Evolutionary conservation across 768 basidiomycete genomes (phyloP), one percentile per base, ranked within the genome.

Genomic region (Mycena albidolilacea): DNA sequence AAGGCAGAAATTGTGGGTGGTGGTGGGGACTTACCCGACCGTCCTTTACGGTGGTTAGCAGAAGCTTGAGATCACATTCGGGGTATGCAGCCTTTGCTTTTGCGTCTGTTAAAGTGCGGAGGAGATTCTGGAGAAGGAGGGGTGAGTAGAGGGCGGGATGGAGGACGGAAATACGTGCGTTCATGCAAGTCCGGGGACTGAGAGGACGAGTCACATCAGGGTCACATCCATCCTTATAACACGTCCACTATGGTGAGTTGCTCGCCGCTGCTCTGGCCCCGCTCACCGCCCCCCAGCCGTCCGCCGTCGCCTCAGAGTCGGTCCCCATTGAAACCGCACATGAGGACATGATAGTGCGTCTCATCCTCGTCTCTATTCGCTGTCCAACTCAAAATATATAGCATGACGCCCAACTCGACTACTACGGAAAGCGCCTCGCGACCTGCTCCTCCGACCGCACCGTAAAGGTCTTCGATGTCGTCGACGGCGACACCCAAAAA

Each of bases 401-500:
- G 97, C 97, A 99, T 81, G 98, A 99, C 81, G 97, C 97, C 21
- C 98, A 99, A 78, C 86, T 99, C 21, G 97, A 99, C 84, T 99
- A 98, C 87, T 98, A 98, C 78, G 97, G 97, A 43, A 96, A 97
- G 82, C 91, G 97, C 54, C 91, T 99, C 5, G 98, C 98, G 7
- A 99, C 98, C 0, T 98, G 97, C 81, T 97, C 96, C 0, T 97
- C 96, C 0, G 98, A 99, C 84, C 89, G 96, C 65, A 97, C 96
- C 0, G 93, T 99, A 74, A 94, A 96, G 78, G 92, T 99, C 11
- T 99, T 99, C 80, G 96, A 98, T 78, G 93, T 98, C 19, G 91
- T 97, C 50, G 94, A 97, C 59, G 97, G 96, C 37, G 95, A 97
- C 77, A 82, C 92, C 14, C 90, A 91, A 81, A 87, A 90, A 75